phyloP scores from a whole-genome alignment of 2,329 filamentous ascomycete species.

The Colletotrichum kahawae region DNA sequence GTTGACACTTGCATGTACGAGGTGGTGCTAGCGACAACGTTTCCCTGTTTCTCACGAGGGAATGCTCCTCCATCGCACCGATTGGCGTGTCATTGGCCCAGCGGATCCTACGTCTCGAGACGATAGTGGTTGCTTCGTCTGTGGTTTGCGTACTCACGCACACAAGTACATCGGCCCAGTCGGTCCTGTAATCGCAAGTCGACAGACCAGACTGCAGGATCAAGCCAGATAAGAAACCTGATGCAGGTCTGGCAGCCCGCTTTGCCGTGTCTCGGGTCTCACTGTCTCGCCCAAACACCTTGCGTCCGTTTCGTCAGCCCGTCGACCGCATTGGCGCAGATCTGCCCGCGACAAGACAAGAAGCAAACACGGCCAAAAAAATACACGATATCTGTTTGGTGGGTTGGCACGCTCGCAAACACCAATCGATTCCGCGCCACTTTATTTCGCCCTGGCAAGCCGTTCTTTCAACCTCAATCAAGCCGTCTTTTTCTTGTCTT shows the following conservation, averaged over 20 bases:
- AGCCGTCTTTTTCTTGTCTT: neutral
- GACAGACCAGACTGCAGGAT: neutral
- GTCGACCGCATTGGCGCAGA: neutral
- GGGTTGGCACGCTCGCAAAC: neutral
- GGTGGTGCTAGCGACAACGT: neutral
- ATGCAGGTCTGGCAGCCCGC: conserved; percentile 14
- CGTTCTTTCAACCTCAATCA: neutral
- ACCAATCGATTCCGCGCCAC: neutral
- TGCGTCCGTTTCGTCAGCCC: neutral
- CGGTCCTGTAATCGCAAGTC: neutral
- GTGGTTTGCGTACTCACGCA: neutral
- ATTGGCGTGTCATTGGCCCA: neutral
- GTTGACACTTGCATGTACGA: conserved; percentile 6
- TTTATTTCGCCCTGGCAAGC: neutral
- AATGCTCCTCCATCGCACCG: neutral
- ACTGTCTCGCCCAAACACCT: neutral
- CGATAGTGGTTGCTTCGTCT: neutral
- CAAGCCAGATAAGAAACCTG: neutral
- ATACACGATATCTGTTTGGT: neutral
- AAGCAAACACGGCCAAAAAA: neutral
- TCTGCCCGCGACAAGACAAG: neutral
- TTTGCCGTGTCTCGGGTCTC: conserved; percentile 7
- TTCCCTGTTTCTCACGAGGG: neutral
- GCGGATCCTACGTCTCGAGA: neutral
- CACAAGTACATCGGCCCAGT: neutral